Evolutionary conservation across 83 land plant species (phyloP).

Genomic region (Picea mariana): DNA sequence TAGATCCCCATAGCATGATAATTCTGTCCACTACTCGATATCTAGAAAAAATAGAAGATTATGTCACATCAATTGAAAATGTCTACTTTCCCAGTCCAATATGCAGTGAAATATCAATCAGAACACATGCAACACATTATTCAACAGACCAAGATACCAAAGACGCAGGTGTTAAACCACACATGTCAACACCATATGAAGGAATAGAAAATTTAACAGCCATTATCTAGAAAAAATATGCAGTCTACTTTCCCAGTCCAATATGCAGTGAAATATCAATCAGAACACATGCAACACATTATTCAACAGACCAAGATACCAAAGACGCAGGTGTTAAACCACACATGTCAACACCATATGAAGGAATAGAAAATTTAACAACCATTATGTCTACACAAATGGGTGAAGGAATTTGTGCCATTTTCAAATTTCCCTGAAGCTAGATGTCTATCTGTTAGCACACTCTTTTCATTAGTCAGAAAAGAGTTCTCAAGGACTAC

Average conservation of each 20-base stretch:
- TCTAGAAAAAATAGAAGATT: constrained; percentile 40
- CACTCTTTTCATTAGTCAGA: not conserved
- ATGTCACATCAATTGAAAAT: not conserved
- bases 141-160: not conserved
- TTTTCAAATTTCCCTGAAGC: not conserved
- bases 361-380: constrained; percentile 3
- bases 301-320: not conserved
- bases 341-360: not conserved
- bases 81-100: not conserved
- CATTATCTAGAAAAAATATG: too few relatives aligned
- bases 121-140: not conserved
- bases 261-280: not conserved
- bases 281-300: constrained; percentile 3
- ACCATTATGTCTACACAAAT: not conserved
- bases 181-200: not conserved
- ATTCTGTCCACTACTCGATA: constrained; percentile 98
- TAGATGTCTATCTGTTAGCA: not conserved
- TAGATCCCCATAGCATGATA: constrained; percentile 86
- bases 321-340: not conserved
- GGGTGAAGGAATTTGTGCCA: not conserved
- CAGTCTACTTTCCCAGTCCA: too few relatives aligned
- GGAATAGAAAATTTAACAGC: not conserved
- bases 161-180: not conserved
- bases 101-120: not conserved
- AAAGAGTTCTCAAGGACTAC: not conserved